Base-by-base conservation (phyloP, 495 filamentous ascomycete species). In the Massariosphaeria phaeospora region DNA sequence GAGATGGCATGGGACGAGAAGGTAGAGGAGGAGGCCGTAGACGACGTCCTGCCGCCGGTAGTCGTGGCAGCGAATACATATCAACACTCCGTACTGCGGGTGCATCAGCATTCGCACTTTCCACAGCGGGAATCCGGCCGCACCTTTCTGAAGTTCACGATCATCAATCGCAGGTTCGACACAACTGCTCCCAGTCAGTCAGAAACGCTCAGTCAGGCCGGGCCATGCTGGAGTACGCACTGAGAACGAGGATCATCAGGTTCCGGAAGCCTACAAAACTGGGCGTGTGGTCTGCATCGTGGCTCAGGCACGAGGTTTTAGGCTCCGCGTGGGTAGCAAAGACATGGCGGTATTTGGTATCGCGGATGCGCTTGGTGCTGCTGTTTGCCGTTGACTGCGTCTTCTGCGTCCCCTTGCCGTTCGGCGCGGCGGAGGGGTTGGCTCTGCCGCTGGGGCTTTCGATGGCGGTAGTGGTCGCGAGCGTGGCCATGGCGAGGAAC, bases 141-240 rank as follows among this genome's bases (percentile, higher is more conserved):
- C 62, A 89, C 89, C 77, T 98, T 98, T 75, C 90, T 86, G 63
- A 88, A 95, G 63, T 98, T 98, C 73, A 97, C 93, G 62, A 98
- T 88, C 55, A 98, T 83, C 55, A 98, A 76, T 57, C 93, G 80
- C 8, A 98, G 74, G 62, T 98, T 98, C 65, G 90, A 89, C 38
- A 90, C 91, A 62, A 96, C 89, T 88, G 29, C 13, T 5, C 9
- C 24, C 12, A 20, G 18, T n/a, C 4, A 7, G 27, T 33, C 25
- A 52, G 26, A 35, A 20, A 9, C 36, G 18, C 26, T 34, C 18
- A n/a, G n/a, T n/a, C 5, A 5, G 13, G 21, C 25, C 45, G 9
- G 30, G 53, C 38, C 42, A 29, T 15, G 11, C 30, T 36, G 41
- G 46, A 29, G 29, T 47, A 12, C 20, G 36, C 17, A 63, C 89